phyloP scores from a whole-genome alignment of 2,329 filamentous ascomycete genomes.

The Botryotinia narcissicola region DNA sequence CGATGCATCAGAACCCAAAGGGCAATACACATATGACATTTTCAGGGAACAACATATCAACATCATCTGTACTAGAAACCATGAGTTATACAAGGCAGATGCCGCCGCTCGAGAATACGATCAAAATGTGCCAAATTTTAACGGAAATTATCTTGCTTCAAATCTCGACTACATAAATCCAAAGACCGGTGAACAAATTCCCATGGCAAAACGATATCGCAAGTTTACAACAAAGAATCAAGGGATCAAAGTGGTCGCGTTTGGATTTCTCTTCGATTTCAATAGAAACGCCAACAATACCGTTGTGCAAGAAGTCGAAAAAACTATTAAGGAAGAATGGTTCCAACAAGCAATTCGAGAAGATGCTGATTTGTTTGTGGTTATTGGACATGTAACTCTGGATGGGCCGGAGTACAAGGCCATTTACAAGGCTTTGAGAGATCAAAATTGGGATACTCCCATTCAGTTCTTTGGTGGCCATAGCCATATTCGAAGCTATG shows the following conservation, averaged over 20 bases:
- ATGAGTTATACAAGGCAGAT: conserved; percentile 84
- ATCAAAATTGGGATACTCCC: conserved; percentile 73
- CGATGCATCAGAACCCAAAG: conserved; percentile 84
- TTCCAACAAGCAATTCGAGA: conserved; percentile 83
- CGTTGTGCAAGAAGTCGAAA: conserved; percentile 72
- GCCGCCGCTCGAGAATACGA: conserved; percentile 76
- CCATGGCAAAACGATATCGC: conserved; percentile 78
- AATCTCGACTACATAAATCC: conserved; percentile 87
- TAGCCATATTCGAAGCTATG: conserved; percentile 82
- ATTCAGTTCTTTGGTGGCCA: conserved; percentile 94
- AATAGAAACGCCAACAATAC: conserved; percentile 89
- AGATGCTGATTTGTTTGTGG: conserved; percentile 81
- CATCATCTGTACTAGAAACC: conserved; percentile 83
- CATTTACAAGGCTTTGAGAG: conserved; percentile 76
- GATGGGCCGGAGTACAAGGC: conserved; percentile 75
- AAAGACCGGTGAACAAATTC: conserved; percentile 65
- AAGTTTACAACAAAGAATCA: conserved; percentile 92
- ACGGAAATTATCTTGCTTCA: conserved; percentile 78
- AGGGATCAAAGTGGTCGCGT: conserved; percentile 77
- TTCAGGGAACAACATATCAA: conserved; percentile 81
- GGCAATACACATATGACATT: conserved; percentile 84
- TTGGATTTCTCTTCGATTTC: conserved; percentile 96
- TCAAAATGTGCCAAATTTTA: conserved; percentile 79
- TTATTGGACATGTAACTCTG: conserved; percentile 81
- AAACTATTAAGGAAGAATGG: conserved; percentile 82